A percentile compares a stretch with the other conserved stretches of the same genome.
Evolutionary conservation across 202 grass and related monocot genomes (phyloP).

Genomic region (Schoenoplectus tabernaemontani): DNA sequence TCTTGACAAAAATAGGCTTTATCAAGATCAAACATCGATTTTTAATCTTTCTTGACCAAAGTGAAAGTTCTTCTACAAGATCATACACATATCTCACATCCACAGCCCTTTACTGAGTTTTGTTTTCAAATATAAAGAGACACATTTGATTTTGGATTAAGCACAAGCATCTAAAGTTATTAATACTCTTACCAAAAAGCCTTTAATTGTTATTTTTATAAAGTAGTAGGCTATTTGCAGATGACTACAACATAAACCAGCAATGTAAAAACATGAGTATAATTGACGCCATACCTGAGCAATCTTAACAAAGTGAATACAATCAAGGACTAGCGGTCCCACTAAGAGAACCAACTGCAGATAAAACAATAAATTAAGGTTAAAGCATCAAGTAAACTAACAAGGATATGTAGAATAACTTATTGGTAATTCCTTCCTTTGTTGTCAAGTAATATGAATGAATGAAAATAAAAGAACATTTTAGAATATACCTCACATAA

Average conservation of each 20-base stretch:
- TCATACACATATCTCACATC: too few relatives aligned
- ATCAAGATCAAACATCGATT: too few relatives aligned
- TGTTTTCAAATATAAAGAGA: too few relatives aligned
- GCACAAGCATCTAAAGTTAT: too few relatives aligned
- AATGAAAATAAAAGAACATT: constrained; percentile 20
- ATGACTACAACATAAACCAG: neutral
- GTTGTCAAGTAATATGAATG: constrained; percentile 15
- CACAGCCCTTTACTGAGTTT: too few relatives aligned
- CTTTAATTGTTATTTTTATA: too few relatives aligned
- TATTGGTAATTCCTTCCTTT: neutral
- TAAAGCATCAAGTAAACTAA: constrained; percentile 26
- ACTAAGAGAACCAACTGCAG: constrained; percentile 70
- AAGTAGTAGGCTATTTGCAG: neutral
- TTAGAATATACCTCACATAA: constrained; percentile 55
- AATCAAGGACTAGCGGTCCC: constrained; percentile 55
- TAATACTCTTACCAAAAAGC: too few relatives aligned
- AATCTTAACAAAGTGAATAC: constrained; percentile 67
- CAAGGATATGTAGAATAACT: too few relatives aligned
- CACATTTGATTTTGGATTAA: too few relatives aligned
- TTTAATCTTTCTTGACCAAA: too few relatives aligned
- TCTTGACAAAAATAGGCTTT: too few relatives aligned
- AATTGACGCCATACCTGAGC: constrained; percentile 48
- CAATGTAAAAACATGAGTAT: constrained; percentile 10
- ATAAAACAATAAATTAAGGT: constrained; percentile 8
- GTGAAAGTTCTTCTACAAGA: too few relatives aligned